Evolutionary conservation across 2,329 filamentous ascomycete species (phyloP).

Genomic region (Trichophyton simii): DNA sequence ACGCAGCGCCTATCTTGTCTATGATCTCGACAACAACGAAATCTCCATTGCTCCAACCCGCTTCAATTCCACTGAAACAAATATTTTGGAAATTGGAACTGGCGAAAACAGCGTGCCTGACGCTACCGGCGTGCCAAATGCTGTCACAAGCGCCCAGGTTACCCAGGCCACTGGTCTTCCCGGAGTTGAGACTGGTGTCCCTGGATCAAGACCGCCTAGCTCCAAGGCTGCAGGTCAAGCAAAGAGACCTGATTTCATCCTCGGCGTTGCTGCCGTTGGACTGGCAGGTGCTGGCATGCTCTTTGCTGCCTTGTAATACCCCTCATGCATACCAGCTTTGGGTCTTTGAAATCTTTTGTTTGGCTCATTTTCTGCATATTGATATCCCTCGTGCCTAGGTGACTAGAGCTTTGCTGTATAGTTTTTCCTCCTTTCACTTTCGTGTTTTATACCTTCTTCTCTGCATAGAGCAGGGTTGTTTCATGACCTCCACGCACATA

Average conservation of each 20-base stretch:
- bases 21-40: slow-evolving; percentile 59
- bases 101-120: slow-evolving; percentile 38
- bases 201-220: neutral
- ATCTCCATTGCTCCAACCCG: slow-evolving; percentile 57
- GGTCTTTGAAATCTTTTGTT: neutral
- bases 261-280: slow-evolving; percentile 8
- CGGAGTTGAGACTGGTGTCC: neutral
- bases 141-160: slow-evolving; percentile 14
- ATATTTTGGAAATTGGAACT: slow-evolving; percentile 41
- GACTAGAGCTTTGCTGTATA: neutral
- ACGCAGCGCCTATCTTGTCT: slow-evolving; percentile 62
- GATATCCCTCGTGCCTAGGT: neutral
- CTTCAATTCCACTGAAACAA: slow-evolving; percentile 42
- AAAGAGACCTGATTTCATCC: slow-evolving; percentile 8
- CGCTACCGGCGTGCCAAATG: slow-evolving; percentile 27
- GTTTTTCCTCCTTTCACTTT: neutral
- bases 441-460: neutral
- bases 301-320: slow-evolving; percentile 11
- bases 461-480: neutral
- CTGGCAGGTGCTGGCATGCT: slow-evolving; percentile 12
- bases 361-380: neutral
- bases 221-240: slow-evolving; percentile 6
- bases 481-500: neutral
- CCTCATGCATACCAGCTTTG: neutral
- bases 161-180: slow-evolving; percentile 9